Percentiles rank a stretch among this genome's conserved stretches.
phyloP scores from a whole-genome alignment of 176 grass and related monocot genomes.

The Sorghum bicolor region DNA sequence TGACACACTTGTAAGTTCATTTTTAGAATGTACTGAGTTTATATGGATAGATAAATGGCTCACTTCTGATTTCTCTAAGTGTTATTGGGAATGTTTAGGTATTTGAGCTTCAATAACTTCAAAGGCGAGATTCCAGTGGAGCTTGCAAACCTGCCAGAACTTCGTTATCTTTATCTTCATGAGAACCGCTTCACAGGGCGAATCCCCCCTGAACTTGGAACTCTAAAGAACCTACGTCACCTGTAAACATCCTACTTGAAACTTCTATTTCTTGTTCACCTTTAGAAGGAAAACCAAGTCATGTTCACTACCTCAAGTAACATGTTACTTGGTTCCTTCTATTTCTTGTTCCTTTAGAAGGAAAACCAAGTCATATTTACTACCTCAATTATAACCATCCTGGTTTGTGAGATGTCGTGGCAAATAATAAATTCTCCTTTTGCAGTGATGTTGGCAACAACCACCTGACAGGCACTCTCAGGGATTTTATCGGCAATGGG shows the following conservation, averaged over 20 bases:
- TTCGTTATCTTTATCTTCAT: slow-evolving; percentile 89
- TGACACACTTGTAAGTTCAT: slow-evolving; percentile 81
- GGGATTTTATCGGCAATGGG: slow-evolving; percentile 70
- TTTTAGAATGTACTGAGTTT: slow-evolving; percentile 10
- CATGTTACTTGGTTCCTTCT: neutral
- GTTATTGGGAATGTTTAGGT: slow-evolving; percentile 55
- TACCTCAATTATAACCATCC: neutral
- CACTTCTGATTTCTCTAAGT: neutral
- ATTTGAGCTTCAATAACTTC: slow-evolving; percentile 96
- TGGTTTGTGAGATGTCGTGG: neutral
- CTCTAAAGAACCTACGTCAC: slow-evolving; percentile 79
- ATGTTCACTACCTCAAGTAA: neutral
- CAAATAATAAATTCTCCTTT: slow-evolving; percentile 14
- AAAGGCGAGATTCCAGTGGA: slow-evolving; percentile 96
- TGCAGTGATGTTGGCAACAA: slow-evolving; percentile 90
- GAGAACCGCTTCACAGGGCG: slow-evolving; percentile 75
- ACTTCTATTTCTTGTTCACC: slow-evolving; percentile 5
- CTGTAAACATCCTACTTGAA: slow-evolving; percentile 52
- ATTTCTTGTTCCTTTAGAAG: slow-evolving; percentile 4
- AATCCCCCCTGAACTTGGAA: slow-evolving; percentile 77
- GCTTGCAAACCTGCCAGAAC: slow-evolving; percentile 80
- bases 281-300: neutral
- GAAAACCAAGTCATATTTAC: slow-evolving; percentile 9
- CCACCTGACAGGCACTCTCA: slow-evolving; percentile 72
- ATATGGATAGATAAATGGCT: slow-evolving; percentile 7